Evolutionary conservation across 2,329 filamentous ascomycete species (phyloP), one percentile per base, ranked within the genome.

Genomic region (Graphium sp.): DNA sequence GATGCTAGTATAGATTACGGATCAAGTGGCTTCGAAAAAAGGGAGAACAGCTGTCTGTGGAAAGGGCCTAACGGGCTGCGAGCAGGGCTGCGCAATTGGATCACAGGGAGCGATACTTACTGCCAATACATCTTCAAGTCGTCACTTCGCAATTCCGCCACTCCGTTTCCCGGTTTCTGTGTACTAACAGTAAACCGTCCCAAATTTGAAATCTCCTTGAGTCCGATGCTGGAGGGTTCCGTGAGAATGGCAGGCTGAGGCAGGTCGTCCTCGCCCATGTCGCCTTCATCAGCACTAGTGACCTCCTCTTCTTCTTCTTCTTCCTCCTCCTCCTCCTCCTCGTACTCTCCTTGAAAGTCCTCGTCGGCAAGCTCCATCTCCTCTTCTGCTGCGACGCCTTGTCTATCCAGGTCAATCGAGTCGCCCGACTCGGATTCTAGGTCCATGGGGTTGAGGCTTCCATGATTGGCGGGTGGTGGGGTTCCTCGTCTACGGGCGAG

Each of bases 191-290:
- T 85, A 60, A 83, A 87, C 37, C 74, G 78, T 18, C 79, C 81
- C 13, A 89, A 62, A 36, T 83, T 84, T 41, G 77, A 82, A 46
- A 89, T 87, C 46, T 89, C 82, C 47, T 84, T 85, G 35, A 87
- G 58, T 24, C 74, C n/a, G n/a, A n/a, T n/a, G n/a, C n/a, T n/a
- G n/a, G n/a, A n/a, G n/a, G n/a, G n/a, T n/a, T n/a, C n/a, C n/a
- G n/a, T n/a, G n/a, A n/a, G n/a, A n/a, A n/a, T n/a, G n/a, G n/a
- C 61, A 8, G 62, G 45, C 12, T 60, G 60, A 12, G 60, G 52
- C 10, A 70, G 56, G 32, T 73, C 60, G 29, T 53, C 55, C 8
- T 50, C 45, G 9, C 41, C 42, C 11, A 28, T 19, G 7, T 46
- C 44, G 6, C 37, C 41, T 9, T 43, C 46, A 7, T 43, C 49